Conservation (phyloP, 768 basidiomycete genomes). For the Boletus sp. region DNA sequence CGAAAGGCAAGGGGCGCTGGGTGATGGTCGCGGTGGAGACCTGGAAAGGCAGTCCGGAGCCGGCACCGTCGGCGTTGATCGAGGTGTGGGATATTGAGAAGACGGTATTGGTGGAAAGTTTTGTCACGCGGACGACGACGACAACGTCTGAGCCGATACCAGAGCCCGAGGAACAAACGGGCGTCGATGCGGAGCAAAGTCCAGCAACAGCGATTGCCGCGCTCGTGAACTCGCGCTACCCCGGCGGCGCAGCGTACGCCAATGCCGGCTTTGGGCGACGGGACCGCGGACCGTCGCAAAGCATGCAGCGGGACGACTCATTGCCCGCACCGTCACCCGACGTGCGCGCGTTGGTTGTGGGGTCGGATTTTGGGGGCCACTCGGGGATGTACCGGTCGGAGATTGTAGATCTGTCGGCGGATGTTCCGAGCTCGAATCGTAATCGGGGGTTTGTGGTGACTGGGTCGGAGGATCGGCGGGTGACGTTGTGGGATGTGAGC, state of each 20-base stretch:
- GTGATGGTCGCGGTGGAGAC: slow-evolving; percentile 79
- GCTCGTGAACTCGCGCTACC: slow-evolving; percentile 67
- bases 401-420: slow-evolving; percentile 41
- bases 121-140: slow-evolving; percentile 51
- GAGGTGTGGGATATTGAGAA: slow-evolving; percentile 96
- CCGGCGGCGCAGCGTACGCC: slow-evolving; percentile 30
- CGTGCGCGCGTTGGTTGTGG: slow-evolving; percentile 66
- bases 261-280: slow-evolving; percentile 20
- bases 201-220: slow-evolving; percentile 77
- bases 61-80: slow-evolving; percentile 48
- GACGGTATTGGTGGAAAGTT: slow-evolving; percentile 74
- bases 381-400: slow-evolving; percentile 51
- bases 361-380: slow-evolving; percentile 75
- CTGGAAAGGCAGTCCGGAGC: slow-evolving; percentile 37
- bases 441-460: slow-evolving; percentile 75
- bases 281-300: slow-evolving; percentile 33
- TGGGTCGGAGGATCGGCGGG: slow-evolving; percentile 85
- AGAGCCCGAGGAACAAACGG: slow-evolving; percentile 50
- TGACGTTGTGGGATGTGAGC: slow-evolving; percentile 85
- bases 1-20: slow-evolving; percentile 86
- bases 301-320: slow-evolving; percentile 32
- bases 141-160: slow-evolving; percentile 45
- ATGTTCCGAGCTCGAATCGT: slow-evolving; percentile 38
- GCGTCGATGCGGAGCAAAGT: slow-evolving; percentile 54
- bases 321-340: slow-evolving; percentile 56